Base-by-base conservation (phyloP, 257 asterid species). In the Nicotiana sylvestris region DNA sequence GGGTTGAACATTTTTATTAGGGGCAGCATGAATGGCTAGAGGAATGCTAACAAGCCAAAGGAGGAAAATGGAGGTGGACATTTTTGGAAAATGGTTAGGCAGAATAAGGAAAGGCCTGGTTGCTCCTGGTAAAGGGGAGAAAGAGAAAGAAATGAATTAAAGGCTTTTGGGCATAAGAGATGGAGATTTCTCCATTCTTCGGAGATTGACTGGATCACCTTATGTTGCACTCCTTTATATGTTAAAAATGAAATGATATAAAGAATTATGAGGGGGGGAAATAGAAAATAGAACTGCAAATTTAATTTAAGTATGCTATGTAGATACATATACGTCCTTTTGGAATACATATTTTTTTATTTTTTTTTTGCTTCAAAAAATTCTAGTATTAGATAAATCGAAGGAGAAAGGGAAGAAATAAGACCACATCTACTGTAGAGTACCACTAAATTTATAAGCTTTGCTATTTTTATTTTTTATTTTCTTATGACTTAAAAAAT, bases 11-110 rank as follows among this genome's bases (percentile, higher is more conserved):
- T 85, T 83, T 16, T 86, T 84, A 78, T 11, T 27, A 39, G 9
- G 51, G 87, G 92, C 92, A 86, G 95, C 97, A 29, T 85, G 87
- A 90, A 87, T 83, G 27, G 77, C 29, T 21, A 91, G 80, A 53
- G 95, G 95, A 81, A 91, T 81, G 89, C 86, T 89, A 84, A 94
- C 87, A 78, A 95, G 92, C 92, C 97, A 95, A 29, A 95, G 90
- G 92, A 94, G 89, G 91, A 94, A 91, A 90, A 92, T 84, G 92
- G 92, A 67, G 89, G 89, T 78, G 88, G 93, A 90, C 98, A 93
- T 95, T 88, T 74, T 85, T 76, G 85, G 85, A 11, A 82, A 74
- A 35, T 46, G 83, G 81, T 82, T 83, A 4, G 82, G 60, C 76
- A 72, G 87, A 64, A 55, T 25, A 13, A 65, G 87, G 69, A 76